Evolutionary conservation across 371 early-diverging fungal species (phyloP), one percentile per base, ranked within the genome.

Genomic region (Mucor velutinosus): DNA sequence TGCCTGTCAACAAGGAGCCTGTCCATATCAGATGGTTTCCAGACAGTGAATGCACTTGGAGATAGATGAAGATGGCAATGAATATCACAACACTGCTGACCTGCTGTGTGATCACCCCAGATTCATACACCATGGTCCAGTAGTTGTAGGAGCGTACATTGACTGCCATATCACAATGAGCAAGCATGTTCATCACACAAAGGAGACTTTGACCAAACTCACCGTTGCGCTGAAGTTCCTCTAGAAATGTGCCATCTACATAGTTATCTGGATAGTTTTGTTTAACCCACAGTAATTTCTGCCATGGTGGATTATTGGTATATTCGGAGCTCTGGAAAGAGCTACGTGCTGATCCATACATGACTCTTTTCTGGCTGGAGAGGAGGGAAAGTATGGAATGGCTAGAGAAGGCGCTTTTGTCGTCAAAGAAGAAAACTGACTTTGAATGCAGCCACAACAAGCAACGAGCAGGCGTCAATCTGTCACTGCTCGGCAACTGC

Each of bases 181-280:
- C 11, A 2, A 30, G 0, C 37, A 33, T 33, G 37, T 43, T 19
- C 19, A 43, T 19, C 19, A 47, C 1, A 7, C 51, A 33, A 33
- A 30, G 30, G 30, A 33, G 7, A 33, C 33, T 1, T 7, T 33
- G 33, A 33, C 8, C 7, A 4, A 7, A 33, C 23, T 58, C 78
- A 93, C 93, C 96, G 76, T 98, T 98, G 77, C 92, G 90, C 70
- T 94, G 92, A 71, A 98, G 76, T 69, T 92, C 88, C 65, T 91
- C 90, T 55, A 97, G 78, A 76, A 97, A 96, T 5, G 94, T 89
- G 19, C 82, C 81, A 64, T 96, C 97, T 1, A 96, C 95, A 78
- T 97, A 94, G 75, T 96, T 95, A 77, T 97, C 98, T 0, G 97
- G 92, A 65, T 92, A 96, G 47, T 88, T 90, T 78, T 96, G 98